Evolutionary conservation across 129 eudicot genomes (phyloP), one percentile per base, ranked within the genome.

Genomic region (Solidago caesia): DNA sequence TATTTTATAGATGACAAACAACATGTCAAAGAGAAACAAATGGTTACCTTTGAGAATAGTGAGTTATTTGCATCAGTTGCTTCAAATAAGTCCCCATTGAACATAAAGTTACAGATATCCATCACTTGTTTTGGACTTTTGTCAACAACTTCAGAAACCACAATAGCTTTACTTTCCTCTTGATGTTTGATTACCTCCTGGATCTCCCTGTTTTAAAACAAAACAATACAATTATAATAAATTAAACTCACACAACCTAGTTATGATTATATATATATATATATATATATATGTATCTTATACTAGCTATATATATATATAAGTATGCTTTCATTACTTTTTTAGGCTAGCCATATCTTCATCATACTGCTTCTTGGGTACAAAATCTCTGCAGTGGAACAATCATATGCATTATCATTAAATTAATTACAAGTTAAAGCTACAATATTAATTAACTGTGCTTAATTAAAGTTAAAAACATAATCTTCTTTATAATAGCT

Each of bases 331-430:
- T 10, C 27, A 61, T 60, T 73, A 94, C 98, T 93, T 90, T 81
- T 81, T 90, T 43, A 94, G 77, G 21, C 75, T 85, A 67, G 78
- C 88, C 66, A 88, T 21, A 72, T 88, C 96, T 75, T 83, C 85
- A 64, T 82, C 87, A 67, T 83, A 59, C 55, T 77, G 83, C 81
- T 67, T 85, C 80, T 77, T 83, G 42, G 88, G 67, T 27, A 68
- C 83, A 82, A 76, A 73, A 77, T 83, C 86, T 73, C 84, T 78
- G 58, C 21, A 21, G 21, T 21, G 21, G 21, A 21, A 21, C 21
- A 21, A 21, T 21, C 21, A 21, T 21, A 21, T 21, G 21, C 21
- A 21, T 21, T 47, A 44, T 52, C 39, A 0, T 33, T 33, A 33
- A 33, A 33, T 27, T 48, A n/a, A 12, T 43, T 6, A 4, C 7